phyloP scores from a whole-genome alignment of 2,329 filamentous ascomycete species.

The Botrytis paeoniae region DNA sequence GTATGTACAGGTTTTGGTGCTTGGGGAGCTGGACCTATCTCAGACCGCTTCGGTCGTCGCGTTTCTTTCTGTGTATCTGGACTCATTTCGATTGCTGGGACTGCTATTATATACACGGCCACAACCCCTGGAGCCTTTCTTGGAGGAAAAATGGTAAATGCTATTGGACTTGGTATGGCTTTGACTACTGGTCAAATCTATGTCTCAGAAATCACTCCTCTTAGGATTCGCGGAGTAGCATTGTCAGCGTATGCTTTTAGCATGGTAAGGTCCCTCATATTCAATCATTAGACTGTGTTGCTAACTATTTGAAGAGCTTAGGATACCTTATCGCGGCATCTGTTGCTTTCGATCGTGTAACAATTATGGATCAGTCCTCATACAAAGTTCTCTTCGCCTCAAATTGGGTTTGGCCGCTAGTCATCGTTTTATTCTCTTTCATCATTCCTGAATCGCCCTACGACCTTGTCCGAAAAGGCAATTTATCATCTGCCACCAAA shows the following conservation, averaged over 20 bases:
- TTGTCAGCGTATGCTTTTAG: constrained; percentile 11
- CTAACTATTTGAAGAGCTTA: not conserved
- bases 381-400: constrained; percentile 10
- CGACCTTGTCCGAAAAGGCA: not conserved
- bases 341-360: constrained; percentile 7
- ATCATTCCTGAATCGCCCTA: not conserved
- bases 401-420: constrained; percentile 2
- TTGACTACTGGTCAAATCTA: constrained; percentile 12
- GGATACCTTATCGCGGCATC: constrained; percentile 10
- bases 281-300: not conserved
- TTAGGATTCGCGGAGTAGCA: constrained; percentile 9
- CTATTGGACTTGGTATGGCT: constrained; percentile 5
- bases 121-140: not conserved
- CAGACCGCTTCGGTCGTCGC: not conserved
- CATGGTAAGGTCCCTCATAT: not conserved
- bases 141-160: not conserved
- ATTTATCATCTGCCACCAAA: not conserved
- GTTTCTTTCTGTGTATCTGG: not conserved
- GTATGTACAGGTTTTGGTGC: constrained; percentile 10
- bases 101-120: not conserved
- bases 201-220: constrained; percentile 6
- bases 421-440: not conserved
- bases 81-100: not conserved
- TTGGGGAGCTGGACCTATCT: constrained; percentile 9
- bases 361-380: constrained; percentile 5